These are phyloP conservation scores for Aspergillus wentii DNA, from an alignment of 495 filamentous ascomycete genomes.

Conservation along the genomic window DNA sequence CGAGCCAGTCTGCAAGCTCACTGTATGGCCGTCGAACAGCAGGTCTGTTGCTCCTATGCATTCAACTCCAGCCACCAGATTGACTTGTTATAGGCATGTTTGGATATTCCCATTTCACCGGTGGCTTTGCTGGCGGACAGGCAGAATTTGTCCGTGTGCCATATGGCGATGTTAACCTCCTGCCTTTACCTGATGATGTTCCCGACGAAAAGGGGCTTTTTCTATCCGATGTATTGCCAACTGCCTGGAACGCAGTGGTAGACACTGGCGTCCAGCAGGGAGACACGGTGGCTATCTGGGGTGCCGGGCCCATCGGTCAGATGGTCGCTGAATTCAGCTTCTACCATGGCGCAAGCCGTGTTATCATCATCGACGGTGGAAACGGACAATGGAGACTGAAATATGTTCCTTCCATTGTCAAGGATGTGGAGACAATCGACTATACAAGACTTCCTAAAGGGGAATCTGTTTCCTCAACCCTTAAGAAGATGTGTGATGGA, in stretches of 20 bases:
- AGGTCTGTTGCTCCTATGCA: conserved; percentile 44
- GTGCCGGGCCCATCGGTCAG: conserved; percentile 73
- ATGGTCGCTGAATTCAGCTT: conserved; percentile 75
- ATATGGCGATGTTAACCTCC: conserved; percentile 72
- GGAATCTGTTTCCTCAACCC: conserved; percentile 58
- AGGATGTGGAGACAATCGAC: conserved; percentile 57
- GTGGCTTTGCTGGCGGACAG: conserved; percentile 87
- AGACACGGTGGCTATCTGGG: conserved; percentile 67
- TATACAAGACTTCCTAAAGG: conserved; percentile 47
- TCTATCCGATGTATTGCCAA: conserved; percentile 74
- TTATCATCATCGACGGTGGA: conserved; percentile 80
- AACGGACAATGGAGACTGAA: conserved; percentile 58
- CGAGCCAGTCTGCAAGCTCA: conserved; percentile 59
- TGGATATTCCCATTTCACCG: conserved; percentile 64
- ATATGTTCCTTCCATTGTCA: conserved; percentile 58
- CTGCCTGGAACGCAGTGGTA: conserved; percentile 76
- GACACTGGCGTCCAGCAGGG: conserved; percentile 77
- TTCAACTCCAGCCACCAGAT: background rate
- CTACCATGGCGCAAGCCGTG: conserved; percentile 63
- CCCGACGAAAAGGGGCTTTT: conserved; percentile 86
- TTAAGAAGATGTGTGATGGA: conserved; percentile 64
- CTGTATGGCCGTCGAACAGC: conserved; percentile 71
- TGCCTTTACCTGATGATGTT: conserved; percentile 73
- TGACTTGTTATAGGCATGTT: conserved; percentile 37
- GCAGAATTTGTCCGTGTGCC: conserved; percentile 86